Conservation (phyloP, 2,329 filamentous ascomycete species). For the Cladophialophora bantiana region DNA sequence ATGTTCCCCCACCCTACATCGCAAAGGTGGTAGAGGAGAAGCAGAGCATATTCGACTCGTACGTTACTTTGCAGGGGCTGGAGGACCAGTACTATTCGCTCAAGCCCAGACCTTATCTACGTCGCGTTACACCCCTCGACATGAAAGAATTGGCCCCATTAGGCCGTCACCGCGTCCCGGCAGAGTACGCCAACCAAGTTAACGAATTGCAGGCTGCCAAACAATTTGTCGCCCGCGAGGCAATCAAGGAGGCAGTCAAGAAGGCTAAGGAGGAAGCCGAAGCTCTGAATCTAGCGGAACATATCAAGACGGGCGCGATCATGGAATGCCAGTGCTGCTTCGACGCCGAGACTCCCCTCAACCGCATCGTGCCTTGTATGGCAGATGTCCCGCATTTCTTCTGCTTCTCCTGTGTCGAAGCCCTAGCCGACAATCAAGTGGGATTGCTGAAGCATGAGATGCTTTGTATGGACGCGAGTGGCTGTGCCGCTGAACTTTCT, state of each 20-base stretch:
- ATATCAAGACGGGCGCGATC: slow-evolving; percentile 59
- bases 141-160: slow-evolving; percentile 21
- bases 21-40: slow-evolving; percentile 36
- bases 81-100: slow-evolving; percentile 37
- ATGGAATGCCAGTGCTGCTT: slow-evolving; percentile 79
- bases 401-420: slow-evolving; percentile 71
- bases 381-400: slow-evolving; percentile 69
- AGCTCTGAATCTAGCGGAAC: slow-evolving; percentile 47
- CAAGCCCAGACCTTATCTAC: slow-evolving; percentile 34
- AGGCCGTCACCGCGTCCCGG: slow-evolving; percentile 26
- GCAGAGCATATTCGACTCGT: slow-evolving; percentile 42
- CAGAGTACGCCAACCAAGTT: slow-evolving; percentile 34
- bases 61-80: slow-evolving; percentile 40
- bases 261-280: slow-evolving; percentile 44
- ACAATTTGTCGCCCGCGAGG: slow-evolving; percentile 38
- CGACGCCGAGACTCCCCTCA: slow-evolving; percentile 65
- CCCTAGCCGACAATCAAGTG: slow-evolving; percentile 71
- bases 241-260: slow-evolving; percentile 27
- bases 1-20: slow-evolving; percentile 39
- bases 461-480: slow-evolving; percentile 72
- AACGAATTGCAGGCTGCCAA: slow-evolving; percentile 44
- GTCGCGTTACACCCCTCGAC: slow-evolving; percentile 30
- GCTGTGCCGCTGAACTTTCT: slow-evolving; percentile 61
- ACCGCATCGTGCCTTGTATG: slow-evolving; percentile 73
- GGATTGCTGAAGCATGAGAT: slow-evolving; percentile 73